Percentiles rank a stretch among this genome's conserved stretches.
Conservation (phyloP, 208 protist species). For the Leishmania mexicana region DNA sequence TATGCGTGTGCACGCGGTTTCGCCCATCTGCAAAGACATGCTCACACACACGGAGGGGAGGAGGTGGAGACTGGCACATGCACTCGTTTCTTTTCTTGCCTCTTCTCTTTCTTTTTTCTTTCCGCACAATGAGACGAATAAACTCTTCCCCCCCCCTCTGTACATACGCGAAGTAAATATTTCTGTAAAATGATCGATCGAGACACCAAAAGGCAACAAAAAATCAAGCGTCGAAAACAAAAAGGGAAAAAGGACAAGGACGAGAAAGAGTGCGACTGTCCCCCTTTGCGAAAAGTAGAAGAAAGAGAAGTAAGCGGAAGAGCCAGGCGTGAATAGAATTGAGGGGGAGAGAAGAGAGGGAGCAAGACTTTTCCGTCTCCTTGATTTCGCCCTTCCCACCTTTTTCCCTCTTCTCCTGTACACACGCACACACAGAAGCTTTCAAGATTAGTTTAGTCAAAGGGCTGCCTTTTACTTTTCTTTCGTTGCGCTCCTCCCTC, state of each 20-base stretch:
- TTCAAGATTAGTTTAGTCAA: background rate
- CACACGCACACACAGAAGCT: background rate
- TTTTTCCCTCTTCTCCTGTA: background rate
- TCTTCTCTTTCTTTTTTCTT: background rate
- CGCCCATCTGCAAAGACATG: background rate
- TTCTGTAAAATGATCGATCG: background rate
- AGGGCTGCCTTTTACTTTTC: background rate
- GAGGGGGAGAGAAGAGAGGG: background rate
- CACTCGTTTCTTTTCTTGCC: background rate
- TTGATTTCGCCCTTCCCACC: background rate
- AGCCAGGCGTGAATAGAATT: background rate
- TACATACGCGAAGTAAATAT: background rate
- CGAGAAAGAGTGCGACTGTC: background rate
- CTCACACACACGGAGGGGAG: background rate
- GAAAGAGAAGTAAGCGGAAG: background rate
- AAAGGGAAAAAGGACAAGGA: background rate
- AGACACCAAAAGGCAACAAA: background rate
- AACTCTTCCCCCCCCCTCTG: background rate
- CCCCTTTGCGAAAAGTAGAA: background rate
- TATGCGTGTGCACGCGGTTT: background rate
- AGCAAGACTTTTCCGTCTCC: background rate
- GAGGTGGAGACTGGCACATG: background rate
- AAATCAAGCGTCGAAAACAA: background rate
- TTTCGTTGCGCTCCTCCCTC: background rate
- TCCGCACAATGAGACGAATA: background rate